Conservation (phyloP, 768 basidiomycete genomes). For the Multifurca ochricompacta region DNA sequence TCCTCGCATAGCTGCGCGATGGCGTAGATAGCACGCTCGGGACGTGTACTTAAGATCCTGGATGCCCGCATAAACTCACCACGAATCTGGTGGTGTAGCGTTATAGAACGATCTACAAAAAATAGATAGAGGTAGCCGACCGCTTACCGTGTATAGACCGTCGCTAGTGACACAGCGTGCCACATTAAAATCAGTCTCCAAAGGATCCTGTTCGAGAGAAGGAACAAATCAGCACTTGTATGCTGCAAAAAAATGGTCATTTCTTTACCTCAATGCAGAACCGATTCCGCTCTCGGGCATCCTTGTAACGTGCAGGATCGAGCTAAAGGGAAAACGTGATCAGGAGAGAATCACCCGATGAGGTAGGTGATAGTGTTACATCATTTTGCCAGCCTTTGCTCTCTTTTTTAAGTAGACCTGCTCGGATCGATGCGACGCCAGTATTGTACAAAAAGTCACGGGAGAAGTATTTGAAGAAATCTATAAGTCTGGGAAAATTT, state of each 20-base stretch:
- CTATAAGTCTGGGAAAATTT: conserved; percentile 64
- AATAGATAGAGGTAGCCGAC: not conserved
- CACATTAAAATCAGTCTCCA: conserved; percentile 94
- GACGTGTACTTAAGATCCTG: conserved; percentile 70
- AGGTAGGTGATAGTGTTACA: not conserved
- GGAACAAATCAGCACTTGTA: not conserved
- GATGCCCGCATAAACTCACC: conserved; percentile 98
- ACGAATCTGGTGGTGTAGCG: conserved; percentile 58
- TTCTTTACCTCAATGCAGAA: conserved; percentile 83
- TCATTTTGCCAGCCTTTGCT: conserved; percentile 94
- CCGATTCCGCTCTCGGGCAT: conserved; percentile 82
- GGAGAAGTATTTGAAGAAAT: conserved; percentile 96
- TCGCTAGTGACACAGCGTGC: conserved; percentile 95
- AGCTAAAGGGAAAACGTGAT: conserved; percentile 7
- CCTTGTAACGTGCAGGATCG: conserved; percentile 42
- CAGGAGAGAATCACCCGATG: not conserved
- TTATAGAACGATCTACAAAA: not conserved
- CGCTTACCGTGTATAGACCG: conserved; percentile 81
- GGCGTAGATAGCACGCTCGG: conserved; percentile 72
- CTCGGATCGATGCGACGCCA: conserved; percentile 85
- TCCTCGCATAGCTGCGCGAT: conserved; percentile 91
- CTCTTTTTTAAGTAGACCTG: conserved; percentile 84
- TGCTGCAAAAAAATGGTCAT: not conserved
- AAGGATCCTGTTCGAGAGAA: conserved; percentile 71
- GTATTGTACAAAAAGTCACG: conserved; percentile 90